Evolutionary conservation across 139 green algal species (phyloP).

Genomic region (Chlamydomonas urium): DNA sequence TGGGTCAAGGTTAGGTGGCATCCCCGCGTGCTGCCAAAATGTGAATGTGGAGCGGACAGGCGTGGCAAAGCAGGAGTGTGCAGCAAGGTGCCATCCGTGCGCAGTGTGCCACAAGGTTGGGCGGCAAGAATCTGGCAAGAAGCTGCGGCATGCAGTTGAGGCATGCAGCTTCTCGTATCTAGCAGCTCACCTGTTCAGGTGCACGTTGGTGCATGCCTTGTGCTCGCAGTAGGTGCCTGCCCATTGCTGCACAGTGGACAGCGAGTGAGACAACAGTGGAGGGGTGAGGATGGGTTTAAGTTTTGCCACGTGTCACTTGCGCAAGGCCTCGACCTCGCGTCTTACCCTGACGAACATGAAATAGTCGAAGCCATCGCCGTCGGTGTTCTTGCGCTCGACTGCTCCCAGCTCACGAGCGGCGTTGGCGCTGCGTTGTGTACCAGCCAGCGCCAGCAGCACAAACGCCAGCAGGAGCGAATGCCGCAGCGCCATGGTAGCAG

Average conservation of each 20-base stretch:
- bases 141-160: too few species aligned
- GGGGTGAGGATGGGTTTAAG: neutral
- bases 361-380: neutral
- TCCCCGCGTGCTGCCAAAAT: too few species aligned
- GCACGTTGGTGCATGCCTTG: neutral
- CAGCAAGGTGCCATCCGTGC: too few species aligned
- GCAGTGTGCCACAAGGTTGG: too few species aligned
- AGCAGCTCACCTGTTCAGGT: neutral
- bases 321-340: too few species aligned
- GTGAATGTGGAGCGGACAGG: too few species aligned
- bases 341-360: slow-evolving; percentile 7
- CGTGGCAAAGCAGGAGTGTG: too few species aligned
- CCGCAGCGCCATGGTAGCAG: too few species aligned
- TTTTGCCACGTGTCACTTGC: too few species aligned
- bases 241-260: neutral
- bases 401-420: neutral
- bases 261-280: neutral
- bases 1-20: too few species aligned
- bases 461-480: neutral
- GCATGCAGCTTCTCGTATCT: neutral
- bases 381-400: neutral
- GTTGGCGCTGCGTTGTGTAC: too few species aligned
- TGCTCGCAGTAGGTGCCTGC: neutral
- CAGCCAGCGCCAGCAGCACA: neutral
- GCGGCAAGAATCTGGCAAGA: too few species aligned